Conservation (phyloP, 371 early-diverging fungal species). For the Gilbertella persicaria region DNA sequence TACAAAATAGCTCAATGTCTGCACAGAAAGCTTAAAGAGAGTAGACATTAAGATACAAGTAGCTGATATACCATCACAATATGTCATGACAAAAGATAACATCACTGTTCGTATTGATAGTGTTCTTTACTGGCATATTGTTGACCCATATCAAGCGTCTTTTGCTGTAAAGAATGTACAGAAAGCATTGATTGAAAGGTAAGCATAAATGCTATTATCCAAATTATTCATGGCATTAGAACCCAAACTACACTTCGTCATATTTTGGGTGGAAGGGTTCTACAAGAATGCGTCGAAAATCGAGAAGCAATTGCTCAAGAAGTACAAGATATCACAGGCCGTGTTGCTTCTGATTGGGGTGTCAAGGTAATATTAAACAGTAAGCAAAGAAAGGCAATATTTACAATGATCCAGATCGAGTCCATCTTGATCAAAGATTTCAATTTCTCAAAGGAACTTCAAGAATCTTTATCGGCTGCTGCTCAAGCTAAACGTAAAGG, state of each 20-base stretch:
- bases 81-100: conserved; percentile 90
- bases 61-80: conserved; percentile 71
- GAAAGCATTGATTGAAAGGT: conserved; percentile 77
- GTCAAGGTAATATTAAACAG: conserved; percentile 67
- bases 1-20: conserved; percentile 55
- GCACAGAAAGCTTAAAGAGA: conserved; percentile 65
- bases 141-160: conserved; percentile 80
- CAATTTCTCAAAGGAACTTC: conserved; percentile 73
- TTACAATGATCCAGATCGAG: conserved; percentile 52
- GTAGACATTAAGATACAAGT: conserved; percentile 83
- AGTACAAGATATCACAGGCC: conserved; percentile 74
- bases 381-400: neutral
- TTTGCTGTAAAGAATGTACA: conserved; percentile 77
- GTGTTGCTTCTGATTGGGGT: conserved; percentile 77
- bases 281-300: conserved; percentile 85
- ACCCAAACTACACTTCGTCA: conserved; percentile 78
- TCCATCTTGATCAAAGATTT: conserved; percentile 89
- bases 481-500: conserved; percentile 90
- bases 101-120: conserved; percentile 81
- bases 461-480: conserved; percentile 85
- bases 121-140: conserved; percentile 83
- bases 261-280: conserved; percentile 62
- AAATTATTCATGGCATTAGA: conserved; percentile 14
- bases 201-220: neutral
- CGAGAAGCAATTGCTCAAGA: conserved; percentile 83